Base-by-base conservation (phyloP, 2,329 filamentous ascomycete genomes). In the Lizonia empirigonia region DNA sequence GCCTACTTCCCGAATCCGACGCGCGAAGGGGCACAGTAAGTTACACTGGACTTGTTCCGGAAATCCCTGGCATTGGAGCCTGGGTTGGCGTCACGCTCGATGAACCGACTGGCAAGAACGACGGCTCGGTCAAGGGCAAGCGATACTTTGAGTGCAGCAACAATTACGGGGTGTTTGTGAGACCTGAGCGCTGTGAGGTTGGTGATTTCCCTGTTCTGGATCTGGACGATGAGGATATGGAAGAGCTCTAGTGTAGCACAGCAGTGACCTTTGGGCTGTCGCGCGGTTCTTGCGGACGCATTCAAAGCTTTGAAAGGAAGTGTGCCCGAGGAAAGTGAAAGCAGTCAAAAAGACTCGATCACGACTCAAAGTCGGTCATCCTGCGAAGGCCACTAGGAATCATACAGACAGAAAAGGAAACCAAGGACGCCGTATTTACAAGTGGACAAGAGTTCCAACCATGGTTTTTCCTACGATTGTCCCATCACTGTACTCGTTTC, bases 91-190 rank as follows among this genome's bases (percentile, higher is more conserved):
- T 94, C 44, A 70, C 70, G 19, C 80, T 92, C 44, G 89, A 93
- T 69, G 89, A 93, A 74, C 89, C 90, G 1, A 87, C 87, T 34
- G 90, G 89, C 48, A 90, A 89, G 78, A 94, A 93, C 67, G 89
- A 93, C 70, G 90, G 90, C 53, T 86, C 85, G 62, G 84, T 91
- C 60, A 74, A 75, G 50, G 82, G 80, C 7, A 85, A 78, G 58
- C 79, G 85, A 58, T 93, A 92, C 74, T 94, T 91, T 81, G 78
- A 82, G 41, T 86, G 85, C 45, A 70, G 77, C 56, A 76, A 85
- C 52, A 92, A 91, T 71, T 85, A 84, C 62, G 90, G 90, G 26
- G 86, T 91, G 16, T 91, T 94, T 74, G 88, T 92, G 23, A 81
- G 88, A 57, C 86, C 90, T 4, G 89, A 92, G 72, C 80, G 89